phyloP scores from a whole-genome alignment of 2,329 filamentous ascomycete genomes.

The Apiospora marii region DNA sequence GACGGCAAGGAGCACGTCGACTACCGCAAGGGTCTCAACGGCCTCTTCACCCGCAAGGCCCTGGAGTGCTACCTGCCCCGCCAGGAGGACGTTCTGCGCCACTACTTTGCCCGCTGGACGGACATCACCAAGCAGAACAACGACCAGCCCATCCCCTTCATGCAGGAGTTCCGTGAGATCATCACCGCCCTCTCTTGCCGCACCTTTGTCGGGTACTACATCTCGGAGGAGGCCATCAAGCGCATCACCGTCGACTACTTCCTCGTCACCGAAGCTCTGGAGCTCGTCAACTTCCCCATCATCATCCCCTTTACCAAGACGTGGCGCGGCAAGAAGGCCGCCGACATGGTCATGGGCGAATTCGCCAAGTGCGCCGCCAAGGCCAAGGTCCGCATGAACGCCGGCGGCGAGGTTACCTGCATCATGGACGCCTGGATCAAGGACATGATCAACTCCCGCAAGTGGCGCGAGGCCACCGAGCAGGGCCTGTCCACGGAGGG shows the following conservation, averaged over 20 bases:
- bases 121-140: conserved; percentile 75
- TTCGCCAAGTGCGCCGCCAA: conserved; percentile 93
- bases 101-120: conserved; percentile 83
- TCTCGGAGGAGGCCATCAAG: conserved; percentile 87
- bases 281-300: conserved; percentile 98
- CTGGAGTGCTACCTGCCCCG: conserved; percentile 89
- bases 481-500: conserved; percentile 73
- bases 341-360: conserved; percentile 89
- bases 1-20: conserved; percentile 95
- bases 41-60: conserved; percentile 90
- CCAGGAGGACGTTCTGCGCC: conserved; percentile 90
- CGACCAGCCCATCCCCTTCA: conserved; percentile 83
- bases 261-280: conserved; percentile 91
- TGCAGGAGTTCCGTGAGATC: conserved; percentile 90
- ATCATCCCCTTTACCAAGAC: conserved; percentile 95
- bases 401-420: conserved; percentile 85
- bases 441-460: conserved; percentile 84
- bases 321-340: conserved; percentile 96
- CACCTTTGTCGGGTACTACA: conserved; percentile 97
- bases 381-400: conserved; percentile 89
- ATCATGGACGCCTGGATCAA: conserved; percentile 97
- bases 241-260: conserved; percentile 98
- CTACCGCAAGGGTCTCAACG: conserved; percentile 95
- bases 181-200: conserved; percentile 95
- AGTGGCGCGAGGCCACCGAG: conserved; percentile 80